Conservation (phyloP, 2,329 filamentous ascomycete species). For the Scortechinia acanthostroma region DNA sequence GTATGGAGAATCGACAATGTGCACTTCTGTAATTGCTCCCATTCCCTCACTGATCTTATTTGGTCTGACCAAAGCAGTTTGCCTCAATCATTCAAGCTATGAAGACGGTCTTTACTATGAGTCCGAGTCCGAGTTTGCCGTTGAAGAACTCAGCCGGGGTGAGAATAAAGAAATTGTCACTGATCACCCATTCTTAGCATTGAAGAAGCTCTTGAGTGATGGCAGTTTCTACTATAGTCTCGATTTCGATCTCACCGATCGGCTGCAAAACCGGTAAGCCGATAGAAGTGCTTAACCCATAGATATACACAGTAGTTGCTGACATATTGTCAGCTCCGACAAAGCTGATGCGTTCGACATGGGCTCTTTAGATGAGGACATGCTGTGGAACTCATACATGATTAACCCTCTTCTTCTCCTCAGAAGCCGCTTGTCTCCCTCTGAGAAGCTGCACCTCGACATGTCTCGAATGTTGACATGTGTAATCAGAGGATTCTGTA, state of each 20-base stretch:
- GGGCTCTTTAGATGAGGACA: slow-evolving; percentile 84
- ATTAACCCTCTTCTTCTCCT: slow-evolving; percentile 88
- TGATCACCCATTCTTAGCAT: slow-evolving; percentile 82
- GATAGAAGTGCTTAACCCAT: background rate
- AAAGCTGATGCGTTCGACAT: slow-evolving; percentile 69
- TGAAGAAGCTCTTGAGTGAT: slow-evolving; percentile 87
- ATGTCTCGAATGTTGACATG: slow-evolving; percentile 81
- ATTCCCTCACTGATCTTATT: slow-evolving; percentile 53
- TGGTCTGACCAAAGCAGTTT: slow-evolving; percentile 38
- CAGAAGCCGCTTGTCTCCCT: slow-evolving; percentile 69
- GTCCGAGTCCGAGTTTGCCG: background rate
- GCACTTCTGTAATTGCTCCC: slow-evolving; percentile 88
- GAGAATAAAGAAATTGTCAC: slow-evolving; percentile 63
- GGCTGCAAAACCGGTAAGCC: slow-evolving; percentile 73
- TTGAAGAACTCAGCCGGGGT: slow-evolving; percentile 30
- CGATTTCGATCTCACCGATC: slow-evolving; percentile 94
- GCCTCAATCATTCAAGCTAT: background rate
- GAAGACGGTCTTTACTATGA: background rate
- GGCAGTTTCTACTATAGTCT: slow-evolving; percentile 97
- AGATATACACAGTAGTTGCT: background rate
- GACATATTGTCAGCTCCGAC: slow-evolving; percentile 1
- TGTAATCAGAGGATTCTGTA: slow-evolving; percentile 86
- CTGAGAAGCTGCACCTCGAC: slow-evolving; percentile 76
- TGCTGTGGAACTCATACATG: slow-evolving; percentile 98
- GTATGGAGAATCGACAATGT: slow-evolving; percentile 81